Evolutionary conservation across 1,284 basidiomycete genomes (phyloP).

Genomic region (Bondarzewia mesenterica): DNA sequence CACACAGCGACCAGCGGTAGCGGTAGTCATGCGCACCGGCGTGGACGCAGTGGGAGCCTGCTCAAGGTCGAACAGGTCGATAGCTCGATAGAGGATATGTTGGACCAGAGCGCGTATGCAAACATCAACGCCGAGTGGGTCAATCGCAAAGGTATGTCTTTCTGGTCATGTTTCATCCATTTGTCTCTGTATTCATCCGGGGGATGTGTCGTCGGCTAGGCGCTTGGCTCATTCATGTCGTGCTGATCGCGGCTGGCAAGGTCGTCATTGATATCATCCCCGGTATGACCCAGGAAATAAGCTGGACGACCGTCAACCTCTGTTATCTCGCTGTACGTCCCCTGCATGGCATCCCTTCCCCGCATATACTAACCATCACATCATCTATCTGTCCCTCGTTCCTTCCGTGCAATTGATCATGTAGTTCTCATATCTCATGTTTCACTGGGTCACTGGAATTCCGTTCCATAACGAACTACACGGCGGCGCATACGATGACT

Average conservation of each 20-base stretch:
- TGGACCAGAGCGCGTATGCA: conserved; percentile 76
- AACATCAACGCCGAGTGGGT: conserved; percentile 99
- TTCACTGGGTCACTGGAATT: conserved; percentile 96
- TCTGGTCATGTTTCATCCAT: conserved; percentile 1
- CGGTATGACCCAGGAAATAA: conserved; percentile 88
- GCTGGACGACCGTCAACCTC: conserved; percentile 94
- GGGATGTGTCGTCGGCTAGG: too few relatives aligned
- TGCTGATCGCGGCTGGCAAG: conserved; percentile 88
- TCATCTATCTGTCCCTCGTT: neutral
- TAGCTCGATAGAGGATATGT: conserved; percentile 67
- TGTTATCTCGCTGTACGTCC: conserved; percentile 82
- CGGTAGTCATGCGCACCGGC: conserved; percentile 21
- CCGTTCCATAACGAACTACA: conserved; percentile 88
- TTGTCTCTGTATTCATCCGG: conserved; percentile 5
- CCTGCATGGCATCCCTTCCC: neutral
- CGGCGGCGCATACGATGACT: conserved; percentile 92
- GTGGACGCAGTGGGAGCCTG: conserved; percentile 71
- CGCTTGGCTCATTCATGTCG: conserved; percentile 96
- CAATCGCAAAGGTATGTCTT: conserved; percentile 82
- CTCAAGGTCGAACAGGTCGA: conserved; percentile 87
- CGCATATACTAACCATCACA: neutral
- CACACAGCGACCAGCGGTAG: conserved; percentile 12
- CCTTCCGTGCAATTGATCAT: conserved; percentile 3
- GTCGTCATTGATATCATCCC: conserved; percentile 92
- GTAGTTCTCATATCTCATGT: conserved; percentile 95